These are phyloP conservation scores for Tricholoma bakamatsutake DNA, from an alignment of 768 basidiomycete species.

Conservation along the genomic window DNA sequence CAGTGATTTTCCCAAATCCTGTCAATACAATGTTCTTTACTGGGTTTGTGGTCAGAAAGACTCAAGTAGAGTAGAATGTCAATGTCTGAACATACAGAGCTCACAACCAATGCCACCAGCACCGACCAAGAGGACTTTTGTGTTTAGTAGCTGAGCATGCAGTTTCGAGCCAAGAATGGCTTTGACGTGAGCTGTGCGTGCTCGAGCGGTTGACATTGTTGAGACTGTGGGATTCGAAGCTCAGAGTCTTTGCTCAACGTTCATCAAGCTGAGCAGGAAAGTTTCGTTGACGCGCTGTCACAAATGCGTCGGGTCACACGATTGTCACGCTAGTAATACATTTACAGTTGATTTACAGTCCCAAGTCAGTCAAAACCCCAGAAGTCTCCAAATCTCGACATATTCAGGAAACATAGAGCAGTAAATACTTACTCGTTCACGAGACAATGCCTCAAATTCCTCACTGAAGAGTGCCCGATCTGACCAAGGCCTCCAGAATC, in stretches of 20 bases:
- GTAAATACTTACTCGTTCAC: constrained; percentile 8
- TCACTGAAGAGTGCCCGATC: constrained; percentile 9
- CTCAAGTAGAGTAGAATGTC: not conserved
- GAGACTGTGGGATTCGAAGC: not conserved
- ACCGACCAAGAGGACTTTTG: constrained; percentile 83
- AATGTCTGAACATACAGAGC: constrained; percentile 52
- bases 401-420: constrained; percentile 11
- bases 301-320: constrained; percentile 22
- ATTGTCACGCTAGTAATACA: constrained; percentile 2
- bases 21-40: constrained; percentile 95
- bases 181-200: constrained; percentile 56
- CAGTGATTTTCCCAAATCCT: constrained; percentile 88
- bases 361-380: no score
- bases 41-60: constrained; percentile 23
- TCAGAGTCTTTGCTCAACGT: not conserved
- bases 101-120: constrained; percentile 98
- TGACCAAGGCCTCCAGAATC: constrained; percentile 11
- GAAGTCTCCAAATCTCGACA: no score
- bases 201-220: constrained; percentile 45
- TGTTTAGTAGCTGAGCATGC: constrained; percentile 50
- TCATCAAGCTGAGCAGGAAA: not conserved
- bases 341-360: no score
- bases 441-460: constrained; percentile 10
- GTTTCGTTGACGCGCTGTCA: constrained; percentile 22
- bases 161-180: constrained; percentile 79